Evolutionary conservation across 116 monocot genomes (phyloP), one percentile per base, ranked within the genome.

Genomic region (Zostera marina): DNA sequence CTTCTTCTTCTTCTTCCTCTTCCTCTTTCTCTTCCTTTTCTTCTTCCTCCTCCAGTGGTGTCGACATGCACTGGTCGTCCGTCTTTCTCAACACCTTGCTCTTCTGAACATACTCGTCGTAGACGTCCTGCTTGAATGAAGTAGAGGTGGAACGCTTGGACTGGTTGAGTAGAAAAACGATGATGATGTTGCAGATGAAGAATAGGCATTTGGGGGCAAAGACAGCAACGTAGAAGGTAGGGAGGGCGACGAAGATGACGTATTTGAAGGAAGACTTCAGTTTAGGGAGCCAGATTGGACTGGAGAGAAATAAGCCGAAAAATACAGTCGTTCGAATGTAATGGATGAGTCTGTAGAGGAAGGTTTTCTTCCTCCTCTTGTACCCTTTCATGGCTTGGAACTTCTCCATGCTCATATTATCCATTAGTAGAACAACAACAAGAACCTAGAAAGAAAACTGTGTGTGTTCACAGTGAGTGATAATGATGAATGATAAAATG

Each of bases 111-210:
- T 75, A 75, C 64, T 81, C 81, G 9, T 85, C 81, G 15, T 81
- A 66, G 15, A 78, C 52, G 23, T 75, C 76, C 3, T 53, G 40
- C 32, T 2, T 32, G 4, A 2, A 44, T 13, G 8, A 14, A 13
- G 8, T 32, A 8, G 57, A 9, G 49, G 45, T 48, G 0, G 66
- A 53, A 41, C 73, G 48, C 71, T 76, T 86, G 8, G 79, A 85
- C 51, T 80, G 77, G 5, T 75, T 66, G 12, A 82, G 32, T 14
- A 91, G 91, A 60, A 80, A 62, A 49, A 72, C 26, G 42, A 91
- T 61, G 24, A 91, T 85, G 43, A 82, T 20, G 57, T 82, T 85
- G 63, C 73, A 86, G 9, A 82, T 48, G 3, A 85, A 0, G 69
- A 91, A 86, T 21, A 91, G 45, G 61, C 66, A 73, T 41, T 71